Conservation (phyloP, 371 early-diverging fungal genomes). For the Haplosporangium sp. region DNA sequence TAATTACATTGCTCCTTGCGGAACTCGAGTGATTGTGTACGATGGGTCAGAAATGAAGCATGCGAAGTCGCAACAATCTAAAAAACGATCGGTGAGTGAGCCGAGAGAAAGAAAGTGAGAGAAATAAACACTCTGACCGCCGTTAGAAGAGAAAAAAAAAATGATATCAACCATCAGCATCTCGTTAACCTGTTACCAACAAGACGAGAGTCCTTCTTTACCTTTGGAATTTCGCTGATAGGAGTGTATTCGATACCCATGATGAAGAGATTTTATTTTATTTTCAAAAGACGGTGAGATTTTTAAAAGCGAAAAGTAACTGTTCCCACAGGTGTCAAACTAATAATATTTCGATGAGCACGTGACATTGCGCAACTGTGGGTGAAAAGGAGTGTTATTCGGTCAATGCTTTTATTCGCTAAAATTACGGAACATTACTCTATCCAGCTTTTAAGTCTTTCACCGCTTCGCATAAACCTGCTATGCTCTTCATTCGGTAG, state of each 20-base stretch:
- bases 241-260: conserved; percentile 26
- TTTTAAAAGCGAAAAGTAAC: background rate
- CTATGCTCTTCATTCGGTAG: background rate
- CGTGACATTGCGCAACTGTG: background rate
- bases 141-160: background rate
- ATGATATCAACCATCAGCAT: background rate
- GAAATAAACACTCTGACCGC: background rate
- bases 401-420: conserved; percentile 4
- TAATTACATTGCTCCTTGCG: conserved; percentile 52
- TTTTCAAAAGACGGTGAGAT: background rate
- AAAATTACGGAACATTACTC: no score
- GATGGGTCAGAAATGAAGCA: conserved; percentile 29
- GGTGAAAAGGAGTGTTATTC: background rate
- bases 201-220: background rate
- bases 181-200: background rate
- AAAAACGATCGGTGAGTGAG: background rate
- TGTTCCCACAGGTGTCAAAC: background rate
- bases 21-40: conserved; percentile 43
- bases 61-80: conserved; percentile 41
- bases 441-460: conserved; percentile 3
- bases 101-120: background rate
- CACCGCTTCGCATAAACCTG: conserved; percentile 5
- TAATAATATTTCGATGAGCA: no score
- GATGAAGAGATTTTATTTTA: background rate
- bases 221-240: conserved; percentile 27